Conservation (phyloP, 179 eudicot species). For the Gypsophila paniculata region DNA sequence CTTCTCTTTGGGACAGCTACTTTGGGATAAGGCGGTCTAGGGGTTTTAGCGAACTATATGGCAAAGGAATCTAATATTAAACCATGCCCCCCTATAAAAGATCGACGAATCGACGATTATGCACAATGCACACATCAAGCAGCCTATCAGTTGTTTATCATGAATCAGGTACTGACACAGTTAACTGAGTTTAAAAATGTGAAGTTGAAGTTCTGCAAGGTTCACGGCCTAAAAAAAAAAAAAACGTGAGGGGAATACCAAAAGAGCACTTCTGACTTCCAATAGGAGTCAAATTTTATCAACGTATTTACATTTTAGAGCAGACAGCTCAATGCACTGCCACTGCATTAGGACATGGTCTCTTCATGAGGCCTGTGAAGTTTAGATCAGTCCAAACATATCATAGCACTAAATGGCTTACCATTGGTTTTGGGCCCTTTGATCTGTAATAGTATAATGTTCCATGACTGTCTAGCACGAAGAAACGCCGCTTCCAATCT, state of each 20-base stretch:
- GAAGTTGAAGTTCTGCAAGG: not conserved
- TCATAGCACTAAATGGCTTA: conserved; percentile 31
- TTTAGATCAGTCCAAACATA: not conserved
- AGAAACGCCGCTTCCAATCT: conserved; percentile 66
- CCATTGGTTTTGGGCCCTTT: conserved; percentile 57
- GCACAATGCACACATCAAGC: not conserved
- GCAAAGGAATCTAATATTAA: no score
- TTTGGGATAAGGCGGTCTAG: no score
- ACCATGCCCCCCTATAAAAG: not conserved
- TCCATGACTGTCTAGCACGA: conserved; percentile 69
- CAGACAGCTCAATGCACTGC: not conserved
- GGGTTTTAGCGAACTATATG: no score
- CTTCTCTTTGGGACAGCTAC: no score
- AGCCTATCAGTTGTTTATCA: not conserved
- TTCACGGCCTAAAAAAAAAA: not conserved
- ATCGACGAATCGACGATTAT: not conserved
- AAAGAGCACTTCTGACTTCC: not conserved
- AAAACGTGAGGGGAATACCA: not conserved
- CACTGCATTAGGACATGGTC: conserved; percentile 4
- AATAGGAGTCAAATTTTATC: not conserved
- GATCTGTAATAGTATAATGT: conserved; percentile 45
- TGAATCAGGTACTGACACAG: not conserved
- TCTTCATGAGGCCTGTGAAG: conserved; percentile 12
- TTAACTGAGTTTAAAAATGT: not conserved
- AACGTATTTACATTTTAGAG: no score